phyloP scores from a whole-genome alignment of 345 rosid genomes.

The Nephelium lappaceum region DNA sequence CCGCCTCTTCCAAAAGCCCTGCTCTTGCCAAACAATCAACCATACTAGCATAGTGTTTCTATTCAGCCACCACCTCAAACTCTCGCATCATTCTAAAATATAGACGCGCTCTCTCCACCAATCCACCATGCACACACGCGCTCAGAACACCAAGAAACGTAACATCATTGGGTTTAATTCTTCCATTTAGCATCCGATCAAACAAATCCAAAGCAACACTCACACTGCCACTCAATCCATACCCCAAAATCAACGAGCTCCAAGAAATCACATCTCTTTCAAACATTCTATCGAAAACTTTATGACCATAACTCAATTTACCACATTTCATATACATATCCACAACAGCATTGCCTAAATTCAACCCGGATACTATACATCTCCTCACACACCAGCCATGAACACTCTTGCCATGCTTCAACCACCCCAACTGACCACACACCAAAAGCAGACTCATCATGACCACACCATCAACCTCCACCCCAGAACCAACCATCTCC shows the following conservation, averaged over 20 bases:
- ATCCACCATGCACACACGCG: constrained; percentile 68
- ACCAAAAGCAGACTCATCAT: constrained; percentile 65
- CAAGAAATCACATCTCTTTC: constrained; percentile 61
- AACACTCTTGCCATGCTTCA: constrained; percentile 58
- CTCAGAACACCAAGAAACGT: constrained; percentile 70
- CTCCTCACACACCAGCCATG: constrained; percentile 69
- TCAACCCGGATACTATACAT: constrained; percentile 45
- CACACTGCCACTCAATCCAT: constrained; percentile 54
- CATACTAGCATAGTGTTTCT: constrained; percentile 60
- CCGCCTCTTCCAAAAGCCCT: constrained; percentile 63
- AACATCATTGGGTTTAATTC: constrained; percentile 53
- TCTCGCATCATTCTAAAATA: constrained; percentile 48
- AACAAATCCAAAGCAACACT: constrained; percentile 41
- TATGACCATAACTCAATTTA: constrained; percentile 33
- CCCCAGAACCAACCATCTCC: constrained; percentile 41
- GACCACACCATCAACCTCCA: constrained; percentile 57
- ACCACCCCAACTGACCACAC: constrained; percentile 54
- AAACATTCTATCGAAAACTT: constrained; percentile 43
- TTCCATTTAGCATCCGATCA: constrained; percentile 37
- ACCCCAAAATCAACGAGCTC: constrained; percentile 66
- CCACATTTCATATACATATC: constrained; percentile 66
- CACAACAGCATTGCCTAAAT: constrained; percentile 54
- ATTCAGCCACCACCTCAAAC: constrained; percentile 39
- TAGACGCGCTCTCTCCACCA: constrained; percentile 45
- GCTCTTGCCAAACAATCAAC: constrained; percentile 65